Evolutionary conservation across 2,329 filamentous ascomycete species (phyloP).

Genomic region (Colletotrichum chrysophilum): DNA sequence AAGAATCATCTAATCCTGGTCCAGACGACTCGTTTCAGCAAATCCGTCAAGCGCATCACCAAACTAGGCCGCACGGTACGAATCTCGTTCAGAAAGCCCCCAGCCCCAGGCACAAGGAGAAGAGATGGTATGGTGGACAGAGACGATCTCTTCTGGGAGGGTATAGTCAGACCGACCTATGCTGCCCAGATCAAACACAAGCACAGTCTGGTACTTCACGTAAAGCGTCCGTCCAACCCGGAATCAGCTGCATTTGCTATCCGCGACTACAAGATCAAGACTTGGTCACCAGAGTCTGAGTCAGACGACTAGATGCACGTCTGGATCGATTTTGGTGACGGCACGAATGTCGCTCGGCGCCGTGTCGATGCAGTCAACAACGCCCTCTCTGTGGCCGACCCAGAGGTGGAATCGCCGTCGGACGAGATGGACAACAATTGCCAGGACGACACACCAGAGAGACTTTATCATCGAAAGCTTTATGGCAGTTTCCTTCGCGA

Average conservation of each 20-base stretch:
- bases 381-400: not conserved
- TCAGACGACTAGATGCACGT: too few relatives aligned
- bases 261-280: too few relatives aligned
- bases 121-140: not conserved
- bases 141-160: too few relatives aligned
- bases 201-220: too few relatives aligned
- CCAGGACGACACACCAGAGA: not conserved
- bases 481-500: not conserved
- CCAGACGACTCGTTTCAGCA: not conserved
- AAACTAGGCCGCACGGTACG: not conserved
- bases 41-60: not conserved
- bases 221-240: too few relatives aligned
- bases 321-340: too few relatives aligned
- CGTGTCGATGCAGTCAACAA: not conserved
- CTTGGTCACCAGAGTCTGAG: too few relatives aligned
- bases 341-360: not conserved
- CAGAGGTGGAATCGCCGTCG: not conserved
- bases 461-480: not conserved
- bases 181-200: too few relatives aligned
- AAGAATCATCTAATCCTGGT: not conserved
- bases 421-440: not conserved
- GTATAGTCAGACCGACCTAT: too few relatives aligned
- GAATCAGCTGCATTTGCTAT: too few relatives aligned
- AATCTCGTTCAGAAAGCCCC: not conserved
- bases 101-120: not conserved